phyloP scores from a whole-genome alignment of 1,284 basidiomycete species.

The Meira miltonrushii region DNA sequence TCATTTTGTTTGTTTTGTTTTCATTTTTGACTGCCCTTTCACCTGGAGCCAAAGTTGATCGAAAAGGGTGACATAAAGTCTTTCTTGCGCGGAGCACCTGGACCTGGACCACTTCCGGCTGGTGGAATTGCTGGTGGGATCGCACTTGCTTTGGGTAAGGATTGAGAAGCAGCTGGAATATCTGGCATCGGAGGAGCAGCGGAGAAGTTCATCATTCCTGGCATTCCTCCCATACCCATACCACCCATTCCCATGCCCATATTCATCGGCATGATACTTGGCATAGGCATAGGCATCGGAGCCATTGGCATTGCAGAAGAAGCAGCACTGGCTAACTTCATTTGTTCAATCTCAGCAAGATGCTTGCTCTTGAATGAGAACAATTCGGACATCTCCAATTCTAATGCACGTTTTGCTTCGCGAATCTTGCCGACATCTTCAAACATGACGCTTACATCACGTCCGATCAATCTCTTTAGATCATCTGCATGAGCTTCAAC shows the following conservation, averaged over 20 bases:
- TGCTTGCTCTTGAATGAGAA: constrained; percentile 36
- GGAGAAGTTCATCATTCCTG: neutral
- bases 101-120: too few relatives aligned
- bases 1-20: too few relatives aligned
- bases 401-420: constrained; percentile 34
- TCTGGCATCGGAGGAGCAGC: neutral
- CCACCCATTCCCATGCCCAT: neutral
- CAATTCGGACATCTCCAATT: constrained; percentile 40
- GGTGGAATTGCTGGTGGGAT: neutral
- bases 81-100: too few relatives aligned
- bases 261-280: neutral
- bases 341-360: constrained; percentile 1
- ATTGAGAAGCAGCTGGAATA: neutral
- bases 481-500: constrained; percentile 39
- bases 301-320: too few relatives aligned
- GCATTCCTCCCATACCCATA: neutral
- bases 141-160: neutral
- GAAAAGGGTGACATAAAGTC: too few relatives aligned
- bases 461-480: constrained; percentile 27
- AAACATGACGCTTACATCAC: constrained; percentile 39
- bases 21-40: too few relatives aligned
- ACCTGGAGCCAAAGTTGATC: too few relatives aligned
- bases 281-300: too few relatives aligned
- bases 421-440: constrained; percentile 46
- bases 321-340: neutral